Evolutionary conservation across 2,329 filamentous ascomycete genomes (phyloP), one percentile per base, ranked within the genome.

Genomic region (Fusarium concolor): DNA sequence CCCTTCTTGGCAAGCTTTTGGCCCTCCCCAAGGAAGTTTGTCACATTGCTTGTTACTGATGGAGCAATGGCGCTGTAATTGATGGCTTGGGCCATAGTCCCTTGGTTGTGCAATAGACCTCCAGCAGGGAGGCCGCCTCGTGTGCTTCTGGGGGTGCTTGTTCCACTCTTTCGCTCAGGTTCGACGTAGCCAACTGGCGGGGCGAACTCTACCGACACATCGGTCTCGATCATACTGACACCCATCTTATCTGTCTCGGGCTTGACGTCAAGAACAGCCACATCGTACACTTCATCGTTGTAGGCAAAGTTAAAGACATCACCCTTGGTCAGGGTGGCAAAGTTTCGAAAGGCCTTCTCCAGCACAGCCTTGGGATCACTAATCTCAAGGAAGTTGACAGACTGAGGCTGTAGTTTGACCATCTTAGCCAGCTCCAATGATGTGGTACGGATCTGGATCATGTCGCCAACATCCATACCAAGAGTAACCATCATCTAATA

Each of bases 301-400:
- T 99, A 99, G 72, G 91, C 87, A 78, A 99, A 99, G 67, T 92
- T 96, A 84, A 99, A 99, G 42, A 97, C 86, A 76, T 99, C 96
- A 67, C 94, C 94, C 76, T 94, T 93, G 5, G 94, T 97, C 17
- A 98, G 86, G 50, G 95, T 95, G 17, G 94, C 93, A 81, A 98
- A 99, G 80, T 96, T 96, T 42, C 95, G 90, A 81, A 99, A 97
- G 0, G 94, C 95, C 74, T 96, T 96, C 81, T 99, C 96, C 29
- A 99, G 89, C 14, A 99, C 96, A 39, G 96, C 96, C 81, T 97
- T 97, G 22, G 96, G 96, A 75, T 99, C 96, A 74, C 92, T 95
- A 77, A 99, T 98, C 44, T 98, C 95, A 67, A 99, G 91, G 80
- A 99, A 99, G 73, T 91, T 92, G 52, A 92, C 89, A 22, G 93